Percentiles rank a stretch among this genome's conserved stretches.
Conservation (phyloP, 768 basidiomycete species). For the Tricholoma sp. region DNA sequence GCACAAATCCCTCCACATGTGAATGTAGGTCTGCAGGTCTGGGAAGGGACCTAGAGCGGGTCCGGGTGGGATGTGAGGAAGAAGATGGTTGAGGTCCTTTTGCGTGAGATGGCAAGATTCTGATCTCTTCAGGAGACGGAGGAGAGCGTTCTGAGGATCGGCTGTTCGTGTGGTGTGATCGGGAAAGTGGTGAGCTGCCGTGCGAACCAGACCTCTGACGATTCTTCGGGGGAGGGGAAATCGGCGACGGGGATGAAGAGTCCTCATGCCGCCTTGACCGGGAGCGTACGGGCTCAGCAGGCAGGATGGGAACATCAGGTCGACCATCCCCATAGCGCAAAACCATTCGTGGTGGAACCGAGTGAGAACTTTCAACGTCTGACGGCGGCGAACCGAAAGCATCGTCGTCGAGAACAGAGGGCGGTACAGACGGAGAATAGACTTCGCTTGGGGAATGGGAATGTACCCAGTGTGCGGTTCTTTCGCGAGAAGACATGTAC, state of each 20-base stretch:
- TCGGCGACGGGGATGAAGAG: slow-evolving; percentile 23
- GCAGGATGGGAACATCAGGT: slow-evolving; percentile 60
- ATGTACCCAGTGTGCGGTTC: slow-evolving; percentile 63
- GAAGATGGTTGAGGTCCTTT: slow-evolving; percentile 28
- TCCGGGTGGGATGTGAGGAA: slow-evolving; percentile 30
- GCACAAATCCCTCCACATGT: slow-evolving; percentile 10
- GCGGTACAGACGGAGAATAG: slow-evolving; percentile 57
- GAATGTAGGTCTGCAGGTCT: slow-evolving; percentile 28
- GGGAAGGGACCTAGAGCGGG: slow-evolving; percentile 44
- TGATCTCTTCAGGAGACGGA: slow-evolving; percentile 57
- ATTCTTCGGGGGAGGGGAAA: slow-evolving; percentile 23
- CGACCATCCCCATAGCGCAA: slow-evolving; percentile 63
- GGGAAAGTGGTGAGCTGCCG: slow-evolving; percentile 23
- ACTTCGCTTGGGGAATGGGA: slow-evolving; percentile 35
- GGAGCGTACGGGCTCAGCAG: slow-evolving; percentile 20
- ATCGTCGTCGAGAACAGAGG: slow-evolving; percentile 41
- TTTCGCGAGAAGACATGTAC: slow-evolving; percentile 53
- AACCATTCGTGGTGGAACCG: slow-evolving; percentile 68
- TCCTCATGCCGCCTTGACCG: slow-evolving; percentile 20
- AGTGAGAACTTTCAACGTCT: slow-evolving; percentile 44
- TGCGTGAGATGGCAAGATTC: slow-evolving; percentile 50
- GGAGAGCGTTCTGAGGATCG: slow-evolving; percentile 16
- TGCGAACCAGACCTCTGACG: slow-evolving; percentile 38
- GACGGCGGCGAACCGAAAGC: slow-evolving; percentile 37
- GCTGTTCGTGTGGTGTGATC: slow-evolving; percentile 19